Conservation (phyloP, 2,329 filamentous ascomycete genomes). For the Davidsoniella australis region DNA sequence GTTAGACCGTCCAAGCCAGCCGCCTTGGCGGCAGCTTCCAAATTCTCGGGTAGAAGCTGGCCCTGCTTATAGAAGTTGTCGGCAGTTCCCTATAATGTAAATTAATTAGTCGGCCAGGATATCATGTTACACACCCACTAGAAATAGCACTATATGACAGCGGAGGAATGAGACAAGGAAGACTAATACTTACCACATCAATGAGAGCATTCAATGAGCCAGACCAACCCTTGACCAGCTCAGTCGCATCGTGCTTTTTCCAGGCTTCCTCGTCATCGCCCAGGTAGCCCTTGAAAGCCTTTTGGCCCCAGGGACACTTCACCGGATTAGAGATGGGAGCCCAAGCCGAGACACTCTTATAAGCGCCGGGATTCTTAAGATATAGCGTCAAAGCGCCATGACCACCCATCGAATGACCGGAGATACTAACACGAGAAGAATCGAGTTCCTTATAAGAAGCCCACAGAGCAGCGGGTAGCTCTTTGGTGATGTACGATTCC, state of each 20-base stretch:
- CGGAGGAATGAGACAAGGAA: not conserved
- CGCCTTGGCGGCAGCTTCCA: slow-evolving; percentile 62
- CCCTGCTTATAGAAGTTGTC: slow-evolving; percentile 95
- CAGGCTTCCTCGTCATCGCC: slow-evolving; percentile 61
- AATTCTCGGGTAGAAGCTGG: slow-evolving; percentile 87
- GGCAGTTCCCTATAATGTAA: slow-evolving; percentile 49
- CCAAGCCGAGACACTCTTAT: slow-evolving; percentile 77
- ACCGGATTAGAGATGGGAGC: slow-evolving; percentile 78
- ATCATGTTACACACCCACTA: not conserved
- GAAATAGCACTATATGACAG: no score
- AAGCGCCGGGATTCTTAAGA: slow-evolving; percentile 78
- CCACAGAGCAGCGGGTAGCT: slow-evolving; percentile 70
- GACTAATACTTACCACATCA: slow-evolving; percentile 51
- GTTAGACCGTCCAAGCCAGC: slow-evolving; percentile 56
- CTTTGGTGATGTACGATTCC: slow-evolving; percentile 80
- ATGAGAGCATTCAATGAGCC: slow-evolving; percentile 60
- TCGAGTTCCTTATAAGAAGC: slow-evolving; percentile 56
- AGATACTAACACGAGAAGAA: slow-evolving; percentile 54
- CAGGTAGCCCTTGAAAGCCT: slow-evolving; percentile 85
- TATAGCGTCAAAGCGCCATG: slow-evolving; percentile 88
- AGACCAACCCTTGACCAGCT: slow-evolving; percentile 65
- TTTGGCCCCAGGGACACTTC: slow-evolving; percentile 83
- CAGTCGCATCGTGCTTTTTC: slow-evolving; percentile 82
- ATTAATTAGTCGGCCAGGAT: not conserved
- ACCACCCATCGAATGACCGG: slow-evolving; percentile 92